Percentiles rank a stretch among this genome's conserved stretches.
These are phyloP conservation scores for Penicillium sp. DNA, from an alignment of 2,329 filamentous ascomycete genomes.

Conservation along the genomic window DNA sequence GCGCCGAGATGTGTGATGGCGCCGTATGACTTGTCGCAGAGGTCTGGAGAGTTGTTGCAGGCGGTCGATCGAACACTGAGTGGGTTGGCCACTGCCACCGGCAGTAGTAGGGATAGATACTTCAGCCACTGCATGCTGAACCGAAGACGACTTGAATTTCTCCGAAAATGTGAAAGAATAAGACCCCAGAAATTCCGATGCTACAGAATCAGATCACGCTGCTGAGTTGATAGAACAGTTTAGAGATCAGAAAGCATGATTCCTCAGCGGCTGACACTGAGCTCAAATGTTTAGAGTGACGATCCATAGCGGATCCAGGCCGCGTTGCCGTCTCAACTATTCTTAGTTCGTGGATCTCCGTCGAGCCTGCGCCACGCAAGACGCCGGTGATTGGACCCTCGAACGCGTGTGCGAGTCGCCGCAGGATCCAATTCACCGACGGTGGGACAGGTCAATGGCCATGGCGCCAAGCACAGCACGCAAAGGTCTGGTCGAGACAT, in stretches of 20 bases:
- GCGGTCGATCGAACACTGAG: constrained; percentile 39
- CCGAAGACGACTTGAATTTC: background rate
- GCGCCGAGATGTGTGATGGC: constrained; percentile 73
- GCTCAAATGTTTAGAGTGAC: constrained; percentile 15
- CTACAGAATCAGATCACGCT: too few relatives aligned
- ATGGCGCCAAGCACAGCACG: background rate
- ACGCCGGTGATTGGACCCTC: constrained; percentile 5
- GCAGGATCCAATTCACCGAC: background rate
- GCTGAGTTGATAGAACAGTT: background rate
- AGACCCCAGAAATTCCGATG: too few relatives aligned
- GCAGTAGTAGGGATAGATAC: constrained; percentile 25
- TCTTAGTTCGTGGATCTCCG: constrained; percentile 21
- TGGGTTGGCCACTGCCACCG: constrained; percentile 23
- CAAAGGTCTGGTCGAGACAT: background rate
- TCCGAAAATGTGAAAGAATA: too few relatives aligned
- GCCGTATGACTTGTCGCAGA: constrained; percentile 67
- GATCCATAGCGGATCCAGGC: constrained; percentile 18
- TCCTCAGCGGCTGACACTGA: constrained; percentile 9
- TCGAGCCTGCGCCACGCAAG: constrained; percentile 2
- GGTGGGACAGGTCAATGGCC: background rate
- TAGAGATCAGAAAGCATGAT: background rate
- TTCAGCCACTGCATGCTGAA: constrained; percentile 26
- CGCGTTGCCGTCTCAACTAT: constrained; percentile 28
- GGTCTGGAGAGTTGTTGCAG: constrained; percentile 74
- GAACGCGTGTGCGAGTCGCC: background rate